Evolutionary conservation across 2,329 filamentous ascomycete genomes (phyloP).

Genomic region (Cercospora sp.): DNA sequence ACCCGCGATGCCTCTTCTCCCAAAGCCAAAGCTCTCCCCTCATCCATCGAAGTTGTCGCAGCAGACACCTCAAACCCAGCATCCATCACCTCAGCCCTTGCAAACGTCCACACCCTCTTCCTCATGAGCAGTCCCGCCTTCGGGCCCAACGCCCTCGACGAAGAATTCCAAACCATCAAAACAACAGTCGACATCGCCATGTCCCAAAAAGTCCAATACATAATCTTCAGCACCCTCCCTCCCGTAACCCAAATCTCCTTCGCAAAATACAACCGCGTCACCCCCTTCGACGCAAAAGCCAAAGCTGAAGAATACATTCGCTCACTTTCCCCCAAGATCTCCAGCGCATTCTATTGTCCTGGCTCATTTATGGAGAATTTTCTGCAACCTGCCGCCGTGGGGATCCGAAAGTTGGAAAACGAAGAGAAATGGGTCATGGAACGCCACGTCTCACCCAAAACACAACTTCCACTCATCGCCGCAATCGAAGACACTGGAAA

Average conservation of each 20-base stretch:
- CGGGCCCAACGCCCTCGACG: constrained; percentile 28
- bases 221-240: constrained; percentile 44
- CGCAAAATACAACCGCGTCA: constrained; percentile 45
- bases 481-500: constrained; percentile 27
- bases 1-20: constrained; percentile 51
- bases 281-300: constrained; percentile 49
- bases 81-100: constrained; percentile 47
- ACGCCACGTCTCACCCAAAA: constrained; percentile 11
- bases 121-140: constrained; percentile 19
- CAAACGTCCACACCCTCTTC: constrained; percentile 49
- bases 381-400: not conserved
- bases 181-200: constrained; percentile 58
- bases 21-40: constrained; percentile 46
- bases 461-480: constrained; percentile 25
- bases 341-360: constrained; percentile 23
- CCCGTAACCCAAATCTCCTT: constrained; percentile 39
- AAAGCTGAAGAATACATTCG: constrained; percentile 38
- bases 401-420: not conserved
- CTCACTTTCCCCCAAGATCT: constrained; percentile 38
- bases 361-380: constrained; percentile 30
- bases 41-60: constrained; percentile 54
- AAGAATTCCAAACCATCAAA: constrained; percentile 53
- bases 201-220: constrained; percentile 31
- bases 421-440: constrained; percentile 17
- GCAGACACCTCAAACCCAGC: constrained; percentile 52